A percentile compares a stretch with the other conserved stretches of the same genome.
These are phyloP conservation scores for Neotropicomus parvogracilis DNA, from an alignment of 1,284 basidiomycete genomes.

Conservation along the genomic window DNA sequence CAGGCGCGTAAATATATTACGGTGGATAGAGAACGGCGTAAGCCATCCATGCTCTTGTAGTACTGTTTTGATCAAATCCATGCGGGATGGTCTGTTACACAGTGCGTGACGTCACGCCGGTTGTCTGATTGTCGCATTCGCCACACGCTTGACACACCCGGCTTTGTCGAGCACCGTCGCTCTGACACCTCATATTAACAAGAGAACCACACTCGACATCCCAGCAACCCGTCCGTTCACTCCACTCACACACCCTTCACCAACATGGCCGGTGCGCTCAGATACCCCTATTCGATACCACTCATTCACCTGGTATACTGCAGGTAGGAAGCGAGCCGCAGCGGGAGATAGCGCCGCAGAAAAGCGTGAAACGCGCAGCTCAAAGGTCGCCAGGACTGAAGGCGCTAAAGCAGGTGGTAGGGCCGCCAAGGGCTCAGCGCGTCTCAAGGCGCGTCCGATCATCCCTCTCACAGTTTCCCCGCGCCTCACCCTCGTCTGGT, in stretches of 20 bases:
- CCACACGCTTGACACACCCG: constrained; percentile 12
- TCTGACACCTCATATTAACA: constrained; percentile 19
- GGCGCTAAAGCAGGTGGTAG: constrained; percentile 25
- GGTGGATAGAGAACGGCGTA: constrained; percentile 18
- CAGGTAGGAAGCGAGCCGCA: constrained; percentile 48
- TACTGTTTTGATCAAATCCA: not conserved
- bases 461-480: not conserved
- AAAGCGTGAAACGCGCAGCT: constrained; percentile 41
- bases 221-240: too few relatives aligned
- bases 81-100: constrained; percentile 11
- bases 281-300: constrained; percentile 17
- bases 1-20: constrained; percentile 14
- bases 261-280: constrained; percentile 34
- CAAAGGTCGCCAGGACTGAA: constrained; percentile 49
- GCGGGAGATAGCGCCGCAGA: constrained; percentile 38
- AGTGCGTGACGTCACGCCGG: constrained; percentile 29
- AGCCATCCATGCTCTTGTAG: constrained; percentile 12
- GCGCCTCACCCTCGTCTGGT: not conserved
- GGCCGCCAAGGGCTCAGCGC: constrained; percentile 41
- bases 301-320: constrained; percentile 1
- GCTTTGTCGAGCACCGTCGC: constrained; percentile 21
- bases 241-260: not conserved
- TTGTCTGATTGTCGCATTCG: constrained; percentile 9
- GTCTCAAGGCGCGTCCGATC: constrained; percentile 27
- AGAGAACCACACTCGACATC: not conserved